Conservation (phyloP, 169 alveolate species). For the Plasmodium gallinaceum region DNA sequence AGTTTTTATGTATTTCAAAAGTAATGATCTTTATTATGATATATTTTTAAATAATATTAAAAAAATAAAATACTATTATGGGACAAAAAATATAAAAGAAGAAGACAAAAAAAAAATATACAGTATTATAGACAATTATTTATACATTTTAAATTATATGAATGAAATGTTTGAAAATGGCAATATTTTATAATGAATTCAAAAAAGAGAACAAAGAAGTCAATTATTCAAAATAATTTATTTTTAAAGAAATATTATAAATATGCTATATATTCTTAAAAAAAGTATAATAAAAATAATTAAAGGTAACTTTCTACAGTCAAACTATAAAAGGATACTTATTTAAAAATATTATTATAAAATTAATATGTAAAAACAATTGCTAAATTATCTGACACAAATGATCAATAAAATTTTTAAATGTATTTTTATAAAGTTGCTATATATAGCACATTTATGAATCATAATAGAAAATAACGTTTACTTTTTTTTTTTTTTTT, state of each 20-base stretch:
- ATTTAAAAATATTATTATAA: too few species aligned
- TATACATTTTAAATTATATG: conserved; percentile 29
- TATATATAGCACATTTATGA: too few species aligned
- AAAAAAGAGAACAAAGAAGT: neutral
- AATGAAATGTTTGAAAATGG: conserved; percentile 23
- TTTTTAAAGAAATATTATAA: neutral
- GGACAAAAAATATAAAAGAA: conserved; percentile 22
- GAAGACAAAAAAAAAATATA: conserved; percentile 48
- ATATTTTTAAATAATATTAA: conserved; percentile 35
- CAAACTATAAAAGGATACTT: too few species aligned
- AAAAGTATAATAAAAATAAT: too few species aligned
- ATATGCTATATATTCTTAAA: too few species aligned
- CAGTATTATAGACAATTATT: conserved; percentile 43
- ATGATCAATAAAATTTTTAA: too few species aligned
- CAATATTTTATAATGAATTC: neutral
- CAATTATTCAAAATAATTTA: neutral
- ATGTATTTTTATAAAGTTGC: too few species aligned
- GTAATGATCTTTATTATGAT: conserved; percentile 37
- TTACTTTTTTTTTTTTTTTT: too few species aligned
- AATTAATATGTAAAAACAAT: too few species aligned
- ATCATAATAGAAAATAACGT: too few species aligned
- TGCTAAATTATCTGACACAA: too few species aligned
- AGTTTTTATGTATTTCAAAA: conserved; percentile 52
- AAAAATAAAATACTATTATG: conserved; percentile 51
- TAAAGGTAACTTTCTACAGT: too few species aligned